Evolutionary conservation across 805 yeast species (phyloP).

Genomic region (Candida krabiensis): DNA sequence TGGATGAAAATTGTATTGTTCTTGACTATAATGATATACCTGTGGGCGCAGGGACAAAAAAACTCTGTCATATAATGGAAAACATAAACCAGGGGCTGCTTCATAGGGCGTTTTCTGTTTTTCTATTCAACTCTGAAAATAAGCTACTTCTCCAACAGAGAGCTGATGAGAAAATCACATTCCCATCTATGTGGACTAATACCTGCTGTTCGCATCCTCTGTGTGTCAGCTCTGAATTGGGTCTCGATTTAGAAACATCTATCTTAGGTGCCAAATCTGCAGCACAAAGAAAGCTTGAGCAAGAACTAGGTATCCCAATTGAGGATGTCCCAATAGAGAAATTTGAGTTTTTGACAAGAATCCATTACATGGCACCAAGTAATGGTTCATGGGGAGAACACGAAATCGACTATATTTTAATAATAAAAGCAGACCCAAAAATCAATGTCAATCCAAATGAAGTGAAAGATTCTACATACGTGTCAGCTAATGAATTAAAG

Average conservation of each 20-base stretch:
- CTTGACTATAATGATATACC: constrained; percentile 85
- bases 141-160: constrained; percentile 88
- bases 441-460: constrained; percentile 71
- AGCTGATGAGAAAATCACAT: constrained; percentile 94
- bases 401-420: constrained; percentile 91
- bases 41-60: constrained; percentile 92
- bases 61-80: constrained; percentile 82
- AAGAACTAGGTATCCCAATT: constrained; percentile 80
- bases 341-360: constrained; percentile 86
- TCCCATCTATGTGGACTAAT: constrained; percentile 97
- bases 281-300: constrained; percentile 88
- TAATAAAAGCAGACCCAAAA: constrained; percentile 57
- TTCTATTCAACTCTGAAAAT: constrained; percentile 75
- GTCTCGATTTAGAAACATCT: constrained; percentile 57
- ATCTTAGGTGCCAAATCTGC: constrained; percentile 81
- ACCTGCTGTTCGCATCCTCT: constrained; percentile 99
- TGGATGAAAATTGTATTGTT: constrained; percentile 97
- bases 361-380: constrained; percentile 89
- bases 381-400: constrained; percentile 93
- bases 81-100: constrained; percentile 84
- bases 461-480: constrained; percentile 79
- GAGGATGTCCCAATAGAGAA: constrained; percentile 60
- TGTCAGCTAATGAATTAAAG: constrained; percentile 63
- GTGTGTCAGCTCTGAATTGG: constrained; percentile 79
- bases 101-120: constrained; percentile 97